Conservation (phyloP, 2,329 filamentous ascomycete genomes). For the Claviceps cyperi region DNA sequence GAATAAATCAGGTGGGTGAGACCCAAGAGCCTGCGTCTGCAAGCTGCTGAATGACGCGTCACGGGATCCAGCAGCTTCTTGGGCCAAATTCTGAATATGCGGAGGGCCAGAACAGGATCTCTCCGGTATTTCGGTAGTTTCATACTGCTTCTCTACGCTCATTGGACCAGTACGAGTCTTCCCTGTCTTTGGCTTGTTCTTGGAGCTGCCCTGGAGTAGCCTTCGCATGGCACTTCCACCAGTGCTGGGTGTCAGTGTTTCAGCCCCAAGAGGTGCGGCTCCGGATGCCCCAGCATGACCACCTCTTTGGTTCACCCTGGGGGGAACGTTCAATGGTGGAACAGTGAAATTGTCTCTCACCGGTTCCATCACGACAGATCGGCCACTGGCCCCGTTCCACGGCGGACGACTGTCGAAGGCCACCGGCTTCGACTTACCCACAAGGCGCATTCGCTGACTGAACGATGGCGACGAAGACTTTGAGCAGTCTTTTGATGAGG, state of each 20-base stretch:
- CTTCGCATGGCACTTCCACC: constrained; percentile 20
- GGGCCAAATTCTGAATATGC: constrained; percentile 13
- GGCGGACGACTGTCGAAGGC: constrained; percentile 34
- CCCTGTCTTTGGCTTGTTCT: constrained; percentile 1
- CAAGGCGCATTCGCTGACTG: constrained; percentile 20
- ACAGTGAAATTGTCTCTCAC: constrained; percentile 45
- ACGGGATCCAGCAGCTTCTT: constrained; percentile 7
- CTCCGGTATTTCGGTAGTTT: constrained; percentile 3
- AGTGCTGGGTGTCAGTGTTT: constrained; percentile 15
- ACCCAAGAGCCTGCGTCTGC: constrained; percentile 8
- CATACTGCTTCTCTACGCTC: neutral
- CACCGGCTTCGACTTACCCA: constrained; percentile 22
- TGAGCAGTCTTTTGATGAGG: constrained; percentile 9
- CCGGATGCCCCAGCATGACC: constrained; percentile 8
- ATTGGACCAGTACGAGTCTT: neutral
- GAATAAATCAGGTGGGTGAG: constrained; percentile 11
- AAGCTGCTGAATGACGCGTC: constrained; percentile 3
- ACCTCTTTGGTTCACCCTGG: constrained; percentile 31
- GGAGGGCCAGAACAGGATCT: constrained; percentile 22
- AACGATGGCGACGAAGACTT: constrained; percentile 16
- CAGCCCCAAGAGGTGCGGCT: constrained; percentile 15
- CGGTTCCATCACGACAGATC: constrained; percentile 47
- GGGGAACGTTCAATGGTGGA: constrained; percentile 41
- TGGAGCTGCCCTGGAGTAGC: constrained; percentile 11
- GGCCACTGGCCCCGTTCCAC: constrained; percentile 62